phyloP scores from a whole-genome alignment of 1,284 basidiomycete genomes.

The Microbotryum silenes-acaulis region DNA sequence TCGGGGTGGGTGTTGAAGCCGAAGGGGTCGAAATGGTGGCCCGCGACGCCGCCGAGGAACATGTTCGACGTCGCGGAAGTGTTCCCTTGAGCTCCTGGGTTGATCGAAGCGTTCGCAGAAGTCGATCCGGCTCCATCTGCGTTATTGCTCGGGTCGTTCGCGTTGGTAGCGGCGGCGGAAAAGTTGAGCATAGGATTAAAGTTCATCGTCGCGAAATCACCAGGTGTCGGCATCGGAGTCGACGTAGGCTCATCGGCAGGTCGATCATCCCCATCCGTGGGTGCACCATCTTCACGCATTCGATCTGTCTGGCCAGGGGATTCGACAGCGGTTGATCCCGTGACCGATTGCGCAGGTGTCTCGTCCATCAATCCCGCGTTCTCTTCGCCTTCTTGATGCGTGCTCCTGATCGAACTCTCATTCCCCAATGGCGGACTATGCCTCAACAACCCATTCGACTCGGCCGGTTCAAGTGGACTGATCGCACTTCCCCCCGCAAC shows the following conservation, averaged over 20 bases:
- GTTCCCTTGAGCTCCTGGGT: neutral
- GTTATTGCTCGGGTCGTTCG: too few species aligned
- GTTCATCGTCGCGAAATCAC: slow-evolving; percentile 15
- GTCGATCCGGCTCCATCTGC: neutral
- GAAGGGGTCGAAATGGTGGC: neutral
- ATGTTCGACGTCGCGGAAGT: neutral
- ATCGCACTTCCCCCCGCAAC: slow-evolving; percentile 12
- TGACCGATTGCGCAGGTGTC: neutral
- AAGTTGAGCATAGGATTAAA: slow-evolving; percentile 28
- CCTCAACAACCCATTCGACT: neutral
- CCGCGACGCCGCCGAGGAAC: neutral
- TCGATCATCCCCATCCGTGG: neutral
- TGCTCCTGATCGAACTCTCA: too few species aligned
- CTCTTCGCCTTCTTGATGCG: neutral
- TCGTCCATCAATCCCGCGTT: neutral
- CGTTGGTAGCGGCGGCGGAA: too few species aligned
- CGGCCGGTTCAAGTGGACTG: slow-evolving; percentile 20
- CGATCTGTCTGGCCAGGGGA: neutral
- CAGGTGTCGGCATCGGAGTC: slow-evolving; percentile 3
- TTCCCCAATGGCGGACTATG: too few species aligned
- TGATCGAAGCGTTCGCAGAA: neutral
- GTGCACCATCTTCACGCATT: neutral
- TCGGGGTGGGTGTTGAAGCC: neutral
- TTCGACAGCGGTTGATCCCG: neutral
- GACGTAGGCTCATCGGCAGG: neutral